Evolutionary conservation across 495 filamentous ascomycete genomes (phyloP).

Genomic region (Penicillium canariense): DNA sequence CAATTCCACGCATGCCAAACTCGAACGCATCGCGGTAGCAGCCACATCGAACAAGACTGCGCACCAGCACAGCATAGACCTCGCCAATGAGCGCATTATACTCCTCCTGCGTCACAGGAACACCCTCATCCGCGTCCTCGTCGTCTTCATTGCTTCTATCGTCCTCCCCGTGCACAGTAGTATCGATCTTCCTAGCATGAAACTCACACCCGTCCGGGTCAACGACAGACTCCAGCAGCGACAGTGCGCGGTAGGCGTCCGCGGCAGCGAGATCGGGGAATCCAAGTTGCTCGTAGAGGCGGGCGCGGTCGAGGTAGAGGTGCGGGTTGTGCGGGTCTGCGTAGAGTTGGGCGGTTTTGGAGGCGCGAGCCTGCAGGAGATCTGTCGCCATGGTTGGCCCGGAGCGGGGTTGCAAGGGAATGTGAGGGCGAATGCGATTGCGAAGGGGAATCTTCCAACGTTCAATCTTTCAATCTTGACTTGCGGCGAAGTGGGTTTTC

Average conservation of each 20-base stretch:
- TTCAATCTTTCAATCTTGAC: not conserved
- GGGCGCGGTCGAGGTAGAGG: conserved; percentile 69
- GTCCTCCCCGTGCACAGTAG: conserved; percentile 12
- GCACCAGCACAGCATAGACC: conserved; percentile 45
- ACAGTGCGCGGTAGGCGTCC: conserved; percentile 85
- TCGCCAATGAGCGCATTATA: conserved; percentile 40
- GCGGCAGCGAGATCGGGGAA: conserved; percentile 89
- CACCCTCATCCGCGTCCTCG: conserved; percentile 36
- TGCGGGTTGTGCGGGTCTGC: conserved; percentile 73
- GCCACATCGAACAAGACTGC: conserved; percentile 62
- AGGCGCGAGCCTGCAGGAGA: conserved; percentile 24
- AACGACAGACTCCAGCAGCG: conserved; percentile 75
- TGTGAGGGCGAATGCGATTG: not conserved
- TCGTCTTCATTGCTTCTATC: conserved; percentile 30
- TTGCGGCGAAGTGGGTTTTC: conserved; percentile 4
- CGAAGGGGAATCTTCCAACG: not conserved
- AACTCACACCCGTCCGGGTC: conserved; percentile 54
- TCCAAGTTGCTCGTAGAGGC: conserved; percentile 66
- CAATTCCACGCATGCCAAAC: conserved; percentile 54
- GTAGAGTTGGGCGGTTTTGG: conserved; percentile 34
- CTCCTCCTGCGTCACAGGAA: conserved; percentile 40
- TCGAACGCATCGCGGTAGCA: conserved; percentile 68
- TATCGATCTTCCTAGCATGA: conserved; percentile 32
- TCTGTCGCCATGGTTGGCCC: conserved; percentile 5
- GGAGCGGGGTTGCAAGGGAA: not conserved